Base-by-base conservation (phyloP, 352 stramenopile genomes). In the Phytophthora fragariaefolia region DNA sequence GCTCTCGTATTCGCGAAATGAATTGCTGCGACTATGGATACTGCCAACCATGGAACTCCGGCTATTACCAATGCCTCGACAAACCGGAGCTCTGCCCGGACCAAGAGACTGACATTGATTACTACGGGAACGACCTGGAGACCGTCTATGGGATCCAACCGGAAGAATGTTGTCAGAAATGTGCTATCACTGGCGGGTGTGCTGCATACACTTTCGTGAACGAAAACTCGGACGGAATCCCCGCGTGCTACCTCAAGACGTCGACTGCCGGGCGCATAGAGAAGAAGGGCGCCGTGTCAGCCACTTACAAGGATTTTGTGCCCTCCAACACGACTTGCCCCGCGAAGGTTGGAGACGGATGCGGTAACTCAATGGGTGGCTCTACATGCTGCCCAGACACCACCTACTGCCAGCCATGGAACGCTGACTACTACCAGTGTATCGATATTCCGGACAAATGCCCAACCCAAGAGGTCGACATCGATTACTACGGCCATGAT, bases 161-260 rank as follows among this genome's bases (percentile, higher is more conserved):
- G 10, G 49, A 72, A 2, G 56, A 59, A 5, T 87, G 74, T 38
- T 87, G 71, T 51, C 73, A 74, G 13, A 63, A 75, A 42, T 90
- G 83, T 47, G 46, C 57, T 4, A 55, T 23, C 34, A 86, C 74
- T 10, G 34, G 23, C 1, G 82, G 77, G 28, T 91, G 82, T 68
- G 55, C 65, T 6, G 80, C 76, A 8, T 89, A 83, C 75, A 89
- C 82, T 8, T 90, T 87, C 22, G 66, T 87, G 38, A 90, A 89
- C 62, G 46, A 83, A 38, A 90, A 90, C 58, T 38, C 66, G 45
- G 79, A 88, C 36, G 81, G 79, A 17, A 70, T 76, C 49, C 66
- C 76, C 1, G 72, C 74, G 32, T 89, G 80, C 62, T 89, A 85
- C 66, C 64, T 89, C 46, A 87, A 89, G 66, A 75, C 48, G 18